Conservation (phyloP, 768 basidiomycete species). For the Leccinellum albellum region DNA sequence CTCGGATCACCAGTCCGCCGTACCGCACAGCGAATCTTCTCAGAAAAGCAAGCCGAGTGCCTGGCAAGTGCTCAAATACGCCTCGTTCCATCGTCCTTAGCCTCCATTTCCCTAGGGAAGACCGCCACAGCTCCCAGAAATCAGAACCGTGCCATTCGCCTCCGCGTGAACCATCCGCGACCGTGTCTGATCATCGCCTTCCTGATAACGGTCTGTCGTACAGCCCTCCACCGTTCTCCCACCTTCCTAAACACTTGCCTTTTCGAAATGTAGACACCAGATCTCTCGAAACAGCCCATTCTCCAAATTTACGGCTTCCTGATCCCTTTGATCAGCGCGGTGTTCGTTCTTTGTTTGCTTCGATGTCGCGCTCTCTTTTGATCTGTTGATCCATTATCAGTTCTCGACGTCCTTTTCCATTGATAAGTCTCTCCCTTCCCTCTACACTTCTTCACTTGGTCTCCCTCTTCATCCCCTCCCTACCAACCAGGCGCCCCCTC, state of each 20-base stretch:
- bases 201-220: constrained; percentile 30
- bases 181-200: constrained; percentile 32
- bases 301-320: constrained; percentile 32
- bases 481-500: constrained; percentile 9
- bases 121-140: constrained; percentile 22
- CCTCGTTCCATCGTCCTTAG: constrained; percentile 16
- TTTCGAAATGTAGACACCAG: constrained; percentile 30
- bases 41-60: constrained; percentile 23
- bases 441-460: constrained; percentile 22
- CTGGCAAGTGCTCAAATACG: constrained; percentile 27
- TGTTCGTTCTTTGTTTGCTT: constrained; percentile 35
- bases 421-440: constrained; percentile 35
- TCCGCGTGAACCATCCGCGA: constrained; percentile 22
- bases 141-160: constrained; percentile 19
- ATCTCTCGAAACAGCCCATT: constrained; percentile 32
- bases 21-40: constrained; percentile 24
- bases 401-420: constrained; percentile 32
- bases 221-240: constrained; percentile 20
- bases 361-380: constrained; percentile 35
- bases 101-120: constrained; percentile 26
- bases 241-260: constrained; percentile 27
- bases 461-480: constrained; percentile 16
- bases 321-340: constrained; percentile 34
- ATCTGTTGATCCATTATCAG: constrained; percentile 39
- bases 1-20: constrained; percentile 29